Evolutionary conservation across 495 filamentous ascomycete species (phyloP).

Genomic region (Daldinia vernicosa): DNA sequence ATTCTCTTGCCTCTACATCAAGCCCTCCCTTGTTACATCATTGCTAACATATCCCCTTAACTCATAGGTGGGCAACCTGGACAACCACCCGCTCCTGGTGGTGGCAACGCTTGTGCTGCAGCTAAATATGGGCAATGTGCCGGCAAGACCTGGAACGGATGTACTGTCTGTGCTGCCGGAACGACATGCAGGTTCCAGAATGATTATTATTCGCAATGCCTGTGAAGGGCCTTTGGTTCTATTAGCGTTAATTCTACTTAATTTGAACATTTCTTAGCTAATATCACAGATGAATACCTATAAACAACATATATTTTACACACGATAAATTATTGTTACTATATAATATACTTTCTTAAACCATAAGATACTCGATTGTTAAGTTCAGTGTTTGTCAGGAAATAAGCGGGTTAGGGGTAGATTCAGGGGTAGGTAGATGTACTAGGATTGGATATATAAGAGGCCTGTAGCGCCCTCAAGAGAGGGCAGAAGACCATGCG

Average conservation of each 20-base stretch:
- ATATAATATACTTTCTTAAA: neutral
- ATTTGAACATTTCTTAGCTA: constrained; percentile 4
- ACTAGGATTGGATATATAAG: too few relatives aligned
- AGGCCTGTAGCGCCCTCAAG: too few relatives aligned
- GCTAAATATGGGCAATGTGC: constrained; percentile 58
- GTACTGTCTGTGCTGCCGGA: constrained; percentile 48
- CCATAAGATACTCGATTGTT: neutral
- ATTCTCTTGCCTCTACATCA: neutral
- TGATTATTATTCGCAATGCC: constrained; percentile 55
- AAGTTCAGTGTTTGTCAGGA: neutral
- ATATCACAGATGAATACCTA: constrained; percentile 5
- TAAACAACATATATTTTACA: neutral
- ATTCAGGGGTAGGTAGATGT: too few relatives aligned
- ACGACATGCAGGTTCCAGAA: constrained; percentile 49
- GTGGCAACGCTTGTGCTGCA: constrained; percentile 34
- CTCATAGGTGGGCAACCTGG: constrained; percentile 6
- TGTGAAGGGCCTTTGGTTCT: constrained; percentile 32
- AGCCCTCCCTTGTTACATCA: neutral
- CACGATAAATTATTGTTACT: neutral
- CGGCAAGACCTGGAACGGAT: constrained; percentile 53
- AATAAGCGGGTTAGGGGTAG: too few relatives aligned
- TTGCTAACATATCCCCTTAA: constrained; percentile 3
- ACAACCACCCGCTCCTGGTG: constrained; percentile 10
- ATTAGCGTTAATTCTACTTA: constrained; percentile 2
- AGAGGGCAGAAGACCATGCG: too few relatives aligned